Base-by-base conservation (phyloP, 371 early-diverging fungal genomes). In the Aphelidium insulamus region DNA sequence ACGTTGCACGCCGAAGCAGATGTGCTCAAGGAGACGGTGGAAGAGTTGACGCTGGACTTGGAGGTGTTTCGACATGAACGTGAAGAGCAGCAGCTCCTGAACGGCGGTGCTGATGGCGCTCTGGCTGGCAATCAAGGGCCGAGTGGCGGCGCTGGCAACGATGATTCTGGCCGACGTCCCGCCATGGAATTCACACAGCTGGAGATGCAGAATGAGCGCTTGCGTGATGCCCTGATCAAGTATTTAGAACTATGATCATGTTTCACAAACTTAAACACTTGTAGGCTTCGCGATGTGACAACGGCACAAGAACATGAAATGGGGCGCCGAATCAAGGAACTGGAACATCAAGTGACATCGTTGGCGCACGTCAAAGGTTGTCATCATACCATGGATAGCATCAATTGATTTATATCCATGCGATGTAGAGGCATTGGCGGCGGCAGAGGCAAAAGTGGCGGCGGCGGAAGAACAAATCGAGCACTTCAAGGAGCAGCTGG, bases 181-280 rank as follows among this genome's bases (percentile, higher is more conserved):
- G 54, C 63, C 1, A 39, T 69, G n/a, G 74, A 75, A 41, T 48
- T 63, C 4, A 41, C 62, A 9, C 71, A 84, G 43, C 40, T 82
- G 28, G 65, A 75, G 43, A 54, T 60, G 32, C 85, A 88, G 40
- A 88, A 77, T 41, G 84, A 80, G 29, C 61, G 87, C 19, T 57
- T 87, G 33, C 77, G 74, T 41, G 82, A 81, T 25, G 91, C 91
- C 5, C 59, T 91, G 17, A 44, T 72, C 31, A 62, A 62, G 57
- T 64, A 64, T 40, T 44, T 14, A 24, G 20, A 10, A 17, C 16
- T 33, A 6, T 26, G 30, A 21, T 20, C 21, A 22, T 21, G 28
- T 1, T 16, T 28, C 30, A 27, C 15, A 18, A 14, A 7, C 12
- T 16, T 19, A 18, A 20, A 9, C 8, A 26, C 8, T 5, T 26